Conservation (phyloP, 139 green algal genomes). For the Microglena sp. region DNA sequence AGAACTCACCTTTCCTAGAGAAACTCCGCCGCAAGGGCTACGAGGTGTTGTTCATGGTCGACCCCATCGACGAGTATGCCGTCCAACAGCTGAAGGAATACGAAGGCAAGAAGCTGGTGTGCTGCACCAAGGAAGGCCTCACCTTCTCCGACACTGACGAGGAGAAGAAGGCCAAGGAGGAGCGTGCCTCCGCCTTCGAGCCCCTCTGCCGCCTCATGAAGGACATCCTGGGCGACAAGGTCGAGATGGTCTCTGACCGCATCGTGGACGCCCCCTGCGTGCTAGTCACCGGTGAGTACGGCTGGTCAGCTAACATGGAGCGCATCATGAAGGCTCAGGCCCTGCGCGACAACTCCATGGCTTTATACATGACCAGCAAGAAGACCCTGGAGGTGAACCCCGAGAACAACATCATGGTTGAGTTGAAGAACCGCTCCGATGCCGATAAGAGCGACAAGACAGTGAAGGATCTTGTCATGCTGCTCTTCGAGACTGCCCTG, state of each 20-base stretch:
- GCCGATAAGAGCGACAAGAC: conserved; percentile 98
- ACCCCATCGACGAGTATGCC: conserved; percentile 99
- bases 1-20: conserved; percentile 99
- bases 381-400: conserved; percentile 99
- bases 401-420: conserved; percentile 91
- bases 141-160: conserved; percentile 76
- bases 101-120: conserved; percentile 96
- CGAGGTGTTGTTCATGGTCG: conserved; percentile 99
- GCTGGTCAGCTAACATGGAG: conserved; percentile 99
- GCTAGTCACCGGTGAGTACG: conserved; percentile 99
- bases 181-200: conserved; percentile 81
- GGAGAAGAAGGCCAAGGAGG: conserved; percentile 88
- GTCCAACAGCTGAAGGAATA: conserved; percentile 98
- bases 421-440: conserved; percentile 79
- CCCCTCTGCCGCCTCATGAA: conserved; percentile 81
- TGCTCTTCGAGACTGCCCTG: conserved; percentile 98
- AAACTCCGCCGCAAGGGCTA: conserved; percentile 90
- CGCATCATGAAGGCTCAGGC: conserved; percentile 99
- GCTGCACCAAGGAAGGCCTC: conserved; percentile 94
- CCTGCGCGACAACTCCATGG: conserved; percentile 94
- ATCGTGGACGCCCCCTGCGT: conserved; percentile 98
- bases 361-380: conserved; percentile 96
- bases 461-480: conserved; percentile 96
- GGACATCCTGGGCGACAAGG: conserved; percentile 97
- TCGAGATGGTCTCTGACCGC: conserved; percentile 92